Percentiles rank a stretch among this genome's conserved stretches.
Conservation (phyloP, 371 early-diverging fungal species). For the Haplosporangium sp. region DNA sequence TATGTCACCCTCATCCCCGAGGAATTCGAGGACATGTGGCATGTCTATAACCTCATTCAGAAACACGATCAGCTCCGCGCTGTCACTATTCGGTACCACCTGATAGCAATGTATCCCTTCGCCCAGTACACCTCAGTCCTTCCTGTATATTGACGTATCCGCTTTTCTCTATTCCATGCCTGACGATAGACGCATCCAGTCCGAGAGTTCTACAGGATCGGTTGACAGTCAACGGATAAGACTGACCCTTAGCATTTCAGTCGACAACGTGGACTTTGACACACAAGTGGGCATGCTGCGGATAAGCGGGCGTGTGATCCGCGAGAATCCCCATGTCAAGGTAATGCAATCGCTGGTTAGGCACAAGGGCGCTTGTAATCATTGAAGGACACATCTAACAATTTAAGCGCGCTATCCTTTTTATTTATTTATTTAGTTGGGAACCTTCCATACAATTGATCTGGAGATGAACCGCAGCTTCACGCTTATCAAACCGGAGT, state of each 20-base stretch:
- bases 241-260: slow-evolving; percentile 83
- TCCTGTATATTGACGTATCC: background rate
- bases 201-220: slow-evolving; percentile 88
- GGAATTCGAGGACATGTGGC: slow-evolving; percentile 98
- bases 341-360: slow-evolving; percentile 54
- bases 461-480: slow-evolving; percentile 91
- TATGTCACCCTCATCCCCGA: slow-evolving; percentile 81
- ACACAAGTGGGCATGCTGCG: slow-evolving; percentile 84
- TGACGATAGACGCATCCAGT: slow-evolving; percentile 78
- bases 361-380: background rate
- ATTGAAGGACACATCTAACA: background rate
- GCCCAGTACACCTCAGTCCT: slow-evolving; percentile 9
- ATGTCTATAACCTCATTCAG: slow-evolving; percentile 92
- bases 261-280: slow-evolving; percentile 93
- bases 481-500: slow-evolving; percentile 87
- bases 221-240: slow-evolving; percentile 88
- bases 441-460: slow-evolving; percentile 95
- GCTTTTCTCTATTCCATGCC: background rate
- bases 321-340: slow-evolving; percentile 92
- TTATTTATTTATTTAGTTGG: slow-evolving; percentile 69
- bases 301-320: slow-evolving; percentile 89
- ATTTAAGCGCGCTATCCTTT: slow-evolving; percentile 3
- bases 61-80: slow-evolving; percentile 89
- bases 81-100: slow-evolving; percentile 82
- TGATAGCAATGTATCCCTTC: background rate